These are phyloP conservation scores for Talaromyces nanjingensis DNA, from an alignment of 495 filamentous ascomycete genomes.

Conservation along the genomic window DNA sequence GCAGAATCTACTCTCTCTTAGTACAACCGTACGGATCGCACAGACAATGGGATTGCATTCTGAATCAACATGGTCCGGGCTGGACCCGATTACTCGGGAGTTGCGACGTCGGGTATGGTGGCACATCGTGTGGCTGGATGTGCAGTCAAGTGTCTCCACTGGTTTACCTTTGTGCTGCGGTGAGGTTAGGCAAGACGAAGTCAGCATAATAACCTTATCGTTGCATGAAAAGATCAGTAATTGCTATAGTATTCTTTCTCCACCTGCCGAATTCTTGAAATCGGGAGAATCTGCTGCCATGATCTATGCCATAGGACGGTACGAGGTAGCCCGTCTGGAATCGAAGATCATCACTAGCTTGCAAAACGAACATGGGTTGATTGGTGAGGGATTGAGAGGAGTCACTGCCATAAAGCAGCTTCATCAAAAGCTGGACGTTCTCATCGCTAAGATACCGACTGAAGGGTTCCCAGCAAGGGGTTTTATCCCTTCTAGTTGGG, in stretches of 20 bases:
- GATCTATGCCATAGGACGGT: constrained; percentile 8
- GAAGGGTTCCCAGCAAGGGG: not conserved
- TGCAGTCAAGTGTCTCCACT: constrained; percentile 17
- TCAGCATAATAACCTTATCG: not conserved
- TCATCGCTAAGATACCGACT: constrained; percentile 1
- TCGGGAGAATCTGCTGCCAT: constrained; percentile 3
- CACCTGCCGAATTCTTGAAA: not conserved
- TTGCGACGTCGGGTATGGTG: constrained; percentile 16
- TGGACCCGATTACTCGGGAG: constrained; percentile 7
- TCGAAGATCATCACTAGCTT: not conserved
- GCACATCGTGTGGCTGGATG: constrained; percentile 21
- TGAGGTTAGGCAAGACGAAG: not conserved
- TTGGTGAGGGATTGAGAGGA: not conserved
- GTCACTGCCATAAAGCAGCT: constrained; percentile 1
- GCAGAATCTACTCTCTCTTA: constrained; percentile 5
- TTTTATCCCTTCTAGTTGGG: not conserved
- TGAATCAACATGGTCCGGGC: constrained; percentile 3
- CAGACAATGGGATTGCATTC: constrained; percentile 19
- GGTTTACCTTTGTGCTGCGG: constrained; percentile 15
- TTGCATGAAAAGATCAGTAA: not conserved
- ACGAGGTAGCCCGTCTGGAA: constrained; percentile 1
- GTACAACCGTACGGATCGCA: constrained; percentile 11
- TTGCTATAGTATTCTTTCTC: not conserved
- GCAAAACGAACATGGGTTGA: constrained; percentile 1
- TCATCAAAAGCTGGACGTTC: constrained; percentile 6